Conservation (phyloP, 768 basidiomycete genomes). For the Hygrocybe punicea region DNA sequence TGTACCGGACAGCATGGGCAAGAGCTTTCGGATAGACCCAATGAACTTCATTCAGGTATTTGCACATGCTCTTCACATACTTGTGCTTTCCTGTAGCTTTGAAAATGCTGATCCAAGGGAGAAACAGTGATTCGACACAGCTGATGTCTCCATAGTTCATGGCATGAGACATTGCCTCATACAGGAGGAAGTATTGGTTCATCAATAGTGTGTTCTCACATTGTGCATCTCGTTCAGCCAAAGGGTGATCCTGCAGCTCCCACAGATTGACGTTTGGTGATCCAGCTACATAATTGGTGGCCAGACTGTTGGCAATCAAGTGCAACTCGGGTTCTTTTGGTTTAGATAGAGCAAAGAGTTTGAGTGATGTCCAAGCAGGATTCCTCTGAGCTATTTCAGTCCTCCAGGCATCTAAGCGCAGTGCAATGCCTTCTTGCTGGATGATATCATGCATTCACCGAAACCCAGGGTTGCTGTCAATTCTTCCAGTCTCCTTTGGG, state of each 20-base stretch:
- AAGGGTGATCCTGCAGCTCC: neutral
- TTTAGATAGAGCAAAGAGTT: constrained; percentile 17
- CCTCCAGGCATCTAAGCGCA: neutral
- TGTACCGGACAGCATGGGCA: constrained; percentile 10
- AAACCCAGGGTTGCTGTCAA: constrained; percentile 33
- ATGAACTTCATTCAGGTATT: constrained; percentile 17
- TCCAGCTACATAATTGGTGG: neutral
- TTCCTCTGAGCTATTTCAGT: neutral
- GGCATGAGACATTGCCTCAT: constrained; percentile 4
- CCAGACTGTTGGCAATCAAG: neutral
- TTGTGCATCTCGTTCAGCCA: neutral
- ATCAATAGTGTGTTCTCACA: neutral
- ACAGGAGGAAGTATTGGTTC: neutral
- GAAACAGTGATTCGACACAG: constrained; percentile 13
- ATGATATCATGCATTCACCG: constrained; percentile 37
- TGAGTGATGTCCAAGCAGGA: constrained; percentile 4
- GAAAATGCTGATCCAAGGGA: constrained; percentile 11
- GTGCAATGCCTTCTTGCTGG: constrained; percentile 19
- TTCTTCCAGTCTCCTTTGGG: constrained; percentile 32
- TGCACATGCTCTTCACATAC: constrained; percentile 19
- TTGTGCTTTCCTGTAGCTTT: constrained; percentile 25
- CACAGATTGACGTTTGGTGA: neutral
- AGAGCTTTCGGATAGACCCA: constrained; percentile 14
- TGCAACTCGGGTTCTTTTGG: constrained; percentile 17
- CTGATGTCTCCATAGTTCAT: constrained; percentile 30